These are phyloP conservation scores for Trichoderma sp. DNA, from an alignment of 2,329 filamentous ascomycete genomes.

Conservation along the genomic window DNA sequence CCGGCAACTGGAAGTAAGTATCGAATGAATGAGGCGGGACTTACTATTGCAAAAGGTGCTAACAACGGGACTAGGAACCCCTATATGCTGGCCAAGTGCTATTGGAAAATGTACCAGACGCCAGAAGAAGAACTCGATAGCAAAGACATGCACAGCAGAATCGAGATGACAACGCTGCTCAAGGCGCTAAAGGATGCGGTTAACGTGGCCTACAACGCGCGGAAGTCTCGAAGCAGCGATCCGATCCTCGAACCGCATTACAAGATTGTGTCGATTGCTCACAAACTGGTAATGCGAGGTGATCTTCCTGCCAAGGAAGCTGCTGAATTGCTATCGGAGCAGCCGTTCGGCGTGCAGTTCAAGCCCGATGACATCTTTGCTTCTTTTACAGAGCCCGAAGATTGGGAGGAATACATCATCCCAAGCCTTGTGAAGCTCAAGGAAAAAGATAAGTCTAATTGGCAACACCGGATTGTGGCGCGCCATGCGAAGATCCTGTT, in stretches of 20 bases:
- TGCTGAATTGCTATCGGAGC: constrained; percentile 55
- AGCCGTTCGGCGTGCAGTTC: constrained; percentile 51
- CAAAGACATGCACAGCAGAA: constrained; percentile 42
- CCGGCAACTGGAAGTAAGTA: constrained; percentile 59
- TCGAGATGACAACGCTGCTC: constrained; percentile 46
- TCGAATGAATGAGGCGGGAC: background rate
- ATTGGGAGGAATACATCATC: constrained; percentile 60
- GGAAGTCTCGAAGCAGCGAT: constrained; percentile 64
- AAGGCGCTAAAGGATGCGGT: constrained; percentile 54
- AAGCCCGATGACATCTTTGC: constrained; percentile 40
- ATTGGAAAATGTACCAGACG: constrained; percentile 65
- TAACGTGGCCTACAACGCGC: constrained; percentile 51
- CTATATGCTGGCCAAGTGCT: constrained; percentile 63
- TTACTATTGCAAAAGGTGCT: background rate
- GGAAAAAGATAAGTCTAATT: constrained; percentile 86
- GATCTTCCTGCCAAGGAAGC: constrained; percentile 53
- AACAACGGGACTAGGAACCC: constrained; percentile 46
- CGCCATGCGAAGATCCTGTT: constrained; percentile 65
- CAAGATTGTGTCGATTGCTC: constrained; percentile 78
- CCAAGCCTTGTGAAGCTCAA: constrained; percentile 53
- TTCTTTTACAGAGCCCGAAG: constrained; percentile 51
- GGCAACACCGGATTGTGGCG: constrained; percentile 90
- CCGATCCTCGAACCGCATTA: constrained; percentile 90
- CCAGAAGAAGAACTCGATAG: constrained; percentile 46
- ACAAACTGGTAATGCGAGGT: constrained; percentile 71